Evolutionary conservation across 139 green algal genomes (phyloP), one percentile per base, ranked within the genome.

Genomic region (Spirogloea muscicola): DNA sequence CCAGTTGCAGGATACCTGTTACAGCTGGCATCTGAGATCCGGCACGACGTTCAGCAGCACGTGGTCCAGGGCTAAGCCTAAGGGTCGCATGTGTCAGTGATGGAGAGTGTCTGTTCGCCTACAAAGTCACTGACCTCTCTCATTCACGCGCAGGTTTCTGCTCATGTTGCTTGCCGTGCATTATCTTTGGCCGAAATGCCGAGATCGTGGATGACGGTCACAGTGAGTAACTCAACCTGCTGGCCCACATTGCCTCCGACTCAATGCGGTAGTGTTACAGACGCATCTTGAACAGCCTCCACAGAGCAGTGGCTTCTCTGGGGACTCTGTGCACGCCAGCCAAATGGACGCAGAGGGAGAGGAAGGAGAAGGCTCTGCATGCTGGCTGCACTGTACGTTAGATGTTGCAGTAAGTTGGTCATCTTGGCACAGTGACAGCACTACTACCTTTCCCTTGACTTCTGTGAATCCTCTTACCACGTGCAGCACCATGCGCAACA

Each of bases 131-230:
- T 62, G 6, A 43, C 9, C 52, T 57, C n/a, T 68, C 4, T 33
- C 46, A 51, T n/a, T n/a, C n/a, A 51, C 43, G 10, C 9, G 62
- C 62, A 72, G 62, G 36, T 31, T 72, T 37, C 37, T 72, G 62
- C 62, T 3, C 39, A 21, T 21, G 9, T 31, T 72, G 62, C 4
- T 72, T 37, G 21, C 62, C 62, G n/a, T 72, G 62, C 40, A n/a
- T 72, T n/a, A 52, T 64, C 21, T 21, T 72, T 18, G 62, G 62
- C 21, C 62, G 62, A 18, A 72, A 72, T n/a, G 33, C 31, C 39
- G 62, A 46, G 1, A 72, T 72, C 49, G 49, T 72, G 21, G 31
- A 37, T 16, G 62, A 72, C 7, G 62, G 62, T 4, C 25, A 27
- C 62, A 72, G 16, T 64, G 36, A 64, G 10, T 49, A 49, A 10